A percentile compares a stretch with the other conserved stretches of the same genome.
These are phyloP conservation scores for Trifolium pratense DNA, from an alignment of 306 rosid species.

Conservation along the genomic window DNA sequence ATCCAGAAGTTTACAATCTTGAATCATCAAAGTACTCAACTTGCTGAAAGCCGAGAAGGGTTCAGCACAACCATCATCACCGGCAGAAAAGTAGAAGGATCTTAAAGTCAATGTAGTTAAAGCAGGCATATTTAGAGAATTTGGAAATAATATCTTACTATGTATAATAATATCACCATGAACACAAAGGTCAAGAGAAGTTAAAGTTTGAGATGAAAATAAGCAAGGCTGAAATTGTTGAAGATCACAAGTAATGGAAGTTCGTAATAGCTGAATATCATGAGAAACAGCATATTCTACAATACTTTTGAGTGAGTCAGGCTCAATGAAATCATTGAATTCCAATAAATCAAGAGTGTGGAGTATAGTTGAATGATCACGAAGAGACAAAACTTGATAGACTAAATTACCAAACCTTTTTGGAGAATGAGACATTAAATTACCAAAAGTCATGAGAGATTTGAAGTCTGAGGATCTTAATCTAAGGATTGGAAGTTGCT, in stretches of 20 bases:
- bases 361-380: not conserved
- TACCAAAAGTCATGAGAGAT: not conserved
- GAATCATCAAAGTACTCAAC: not conserved
- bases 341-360: too few species aligned
- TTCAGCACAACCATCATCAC: not conserved
- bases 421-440: not conserved
- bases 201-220: not conserved
- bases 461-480: not conserved
- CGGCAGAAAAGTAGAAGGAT: too few species aligned
- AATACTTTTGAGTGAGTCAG: not conserved
- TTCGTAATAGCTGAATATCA: not conserved
- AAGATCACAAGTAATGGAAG: not conserved
- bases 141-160: not conserved
- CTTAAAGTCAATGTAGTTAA: not conserved
- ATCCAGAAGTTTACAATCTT: not conserved
- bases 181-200: not conserved
- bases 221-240: not conserved
- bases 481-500: not conserved
- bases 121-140: not conserved
- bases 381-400: not conserved
- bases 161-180: too few species aligned
- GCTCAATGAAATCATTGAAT: not conserved
- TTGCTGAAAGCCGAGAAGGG: not conserved
- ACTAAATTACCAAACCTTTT: too few species aligned
- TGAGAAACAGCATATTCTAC: not conserved